Base-by-base conservation (phyloP, 768 basidiomycete genomes). In the Termitomyces heimii region DNA sequence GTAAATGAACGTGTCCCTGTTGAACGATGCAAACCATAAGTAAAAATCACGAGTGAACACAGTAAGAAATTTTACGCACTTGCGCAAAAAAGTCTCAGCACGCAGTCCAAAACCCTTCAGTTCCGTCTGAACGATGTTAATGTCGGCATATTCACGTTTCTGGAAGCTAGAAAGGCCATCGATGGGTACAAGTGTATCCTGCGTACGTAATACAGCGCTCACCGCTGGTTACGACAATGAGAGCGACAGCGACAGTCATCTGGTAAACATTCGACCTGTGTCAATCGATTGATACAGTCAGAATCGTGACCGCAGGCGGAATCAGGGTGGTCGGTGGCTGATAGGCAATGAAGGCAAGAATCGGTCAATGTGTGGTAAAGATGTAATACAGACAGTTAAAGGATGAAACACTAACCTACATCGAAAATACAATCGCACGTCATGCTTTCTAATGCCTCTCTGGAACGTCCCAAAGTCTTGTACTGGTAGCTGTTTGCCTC, bases 251-350 rank as follows among this genome's bases (percentile, higher is more conserved):
- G 83, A 75, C 97, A 99, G 63, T 98, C 94, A 39, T 82, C 88
- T 14, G 83, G 75, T n/a, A 95, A 73, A 73, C 97, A 99, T 72
- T 99, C 97, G 13, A 98, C 93, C 71, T 96, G 95, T 26, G 97
- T 95, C 60, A 98, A 82, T 57, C 94, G 81, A 72, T 98, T 99
- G 75, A 99, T 98, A 70, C 97, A 99, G 74, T 96, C 92, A 24
- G 92, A 93, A 60, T 82, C 77, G 39, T 85, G 82, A 26, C 94
- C 93, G 72, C 97, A 99, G 6, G 93, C 92, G 53, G 71, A 73
- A 44, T 82, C 76, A 13, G 76, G 78, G 60, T 79, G 77, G 68
- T 89, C 86, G 26, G 73, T 67, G 60, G 77, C 90, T 92, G 67
- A 68, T 61, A 50, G 20, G 43, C 42, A 32, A 26, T 28, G 50